Conservation (phyloP, 2,329 filamentous ascomycete species). For the Xylaria hypoxylon region DNA sequence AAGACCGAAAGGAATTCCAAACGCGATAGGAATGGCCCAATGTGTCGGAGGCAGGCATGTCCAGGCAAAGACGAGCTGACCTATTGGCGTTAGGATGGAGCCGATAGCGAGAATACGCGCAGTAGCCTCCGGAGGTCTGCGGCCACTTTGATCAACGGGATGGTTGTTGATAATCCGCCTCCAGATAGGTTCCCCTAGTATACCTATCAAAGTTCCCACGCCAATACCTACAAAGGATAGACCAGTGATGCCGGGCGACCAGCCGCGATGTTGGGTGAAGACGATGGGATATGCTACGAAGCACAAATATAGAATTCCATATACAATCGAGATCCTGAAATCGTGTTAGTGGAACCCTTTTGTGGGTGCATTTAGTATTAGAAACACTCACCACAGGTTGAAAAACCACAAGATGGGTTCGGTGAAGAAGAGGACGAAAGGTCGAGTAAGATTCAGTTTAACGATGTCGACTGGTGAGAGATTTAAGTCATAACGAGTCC, state of each 20-base stretch:
- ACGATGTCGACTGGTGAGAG: conserved; percentile 73
- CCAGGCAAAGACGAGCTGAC: conserved; percentile 90
- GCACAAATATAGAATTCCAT: conserved; percentile 88
- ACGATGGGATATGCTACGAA: conserved; percentile 92
- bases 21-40: conserved; percentile 83
- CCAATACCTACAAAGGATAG: conserved; percentile 81
- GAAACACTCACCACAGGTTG: conserved; percentile 66
- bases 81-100: conserved; percentile 77
- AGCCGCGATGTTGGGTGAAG: conserved; percentile 79
- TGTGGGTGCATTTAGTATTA: neutral
- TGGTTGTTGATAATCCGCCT: conserved; percentile 83
- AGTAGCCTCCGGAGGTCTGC: conserved; percentile 80
- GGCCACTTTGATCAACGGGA: conserved; percentile 80
- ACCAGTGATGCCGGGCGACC: conserved; percentile 78
- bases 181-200: conserved; percentile 76
- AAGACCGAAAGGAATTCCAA: conserved; percentile 81
- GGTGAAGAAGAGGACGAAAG: conserved; percentile 79
- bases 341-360: conserved; percentile 16
- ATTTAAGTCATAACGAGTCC: conserved; percentile 82
- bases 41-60: conserved; percentile 85
- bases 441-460: conserved; percentile 79
- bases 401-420: conserved; percentile 85
- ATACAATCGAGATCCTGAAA: conserved; percentile 80
- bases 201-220: conserved; percentile 71
- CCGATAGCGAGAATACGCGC: conserved; percentile 84